A percentile compares a stretch with the other conserved stretches of the same genome.
phyloP scores from a whole-genome alignment of 176 grass and related monocot genomes.

The Poa pratensis region DNA sequence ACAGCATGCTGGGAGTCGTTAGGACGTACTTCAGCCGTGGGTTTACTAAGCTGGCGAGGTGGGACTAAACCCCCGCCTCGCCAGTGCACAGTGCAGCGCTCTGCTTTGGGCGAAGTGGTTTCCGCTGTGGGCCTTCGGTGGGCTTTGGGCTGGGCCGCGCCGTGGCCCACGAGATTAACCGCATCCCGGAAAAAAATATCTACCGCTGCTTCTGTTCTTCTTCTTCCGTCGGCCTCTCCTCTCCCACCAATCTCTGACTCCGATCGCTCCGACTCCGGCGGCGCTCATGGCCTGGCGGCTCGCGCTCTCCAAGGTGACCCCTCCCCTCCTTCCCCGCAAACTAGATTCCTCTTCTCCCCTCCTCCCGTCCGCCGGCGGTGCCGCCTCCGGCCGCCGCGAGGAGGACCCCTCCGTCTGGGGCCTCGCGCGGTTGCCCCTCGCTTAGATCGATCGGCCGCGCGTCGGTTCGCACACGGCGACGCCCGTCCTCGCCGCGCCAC shows the following conservation, averaged over 20 bases:
- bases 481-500: not conserved
- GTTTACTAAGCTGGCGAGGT: no score
- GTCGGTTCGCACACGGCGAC: not conserved
- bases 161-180: no score
- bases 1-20: no score
- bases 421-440: not conserved
- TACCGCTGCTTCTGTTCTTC: not conserved
- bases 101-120: no score
- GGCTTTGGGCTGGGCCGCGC: no score
- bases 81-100: no score
- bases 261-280: slow-evolving; percentile 22
- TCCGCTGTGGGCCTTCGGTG: no score
- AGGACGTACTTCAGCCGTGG: no score
- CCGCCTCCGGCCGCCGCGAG: not conserved
- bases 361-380: not conserved
- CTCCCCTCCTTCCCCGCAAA: not conserved
- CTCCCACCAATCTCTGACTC: slow-evolving; percentile 9
- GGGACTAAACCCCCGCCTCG: no score
- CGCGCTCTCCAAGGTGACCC: slow-evolving; percentile 47
- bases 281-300: slow-evolving; percentile 41
- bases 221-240: not conserved
- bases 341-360: not conserved
- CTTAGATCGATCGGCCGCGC: not conserved
- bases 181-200: no score
- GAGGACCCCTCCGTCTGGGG: not conserved